Base-by-base conservation (phyloP, 257 asterid genomes). In the Fraxinus cuspidata region DNA sequence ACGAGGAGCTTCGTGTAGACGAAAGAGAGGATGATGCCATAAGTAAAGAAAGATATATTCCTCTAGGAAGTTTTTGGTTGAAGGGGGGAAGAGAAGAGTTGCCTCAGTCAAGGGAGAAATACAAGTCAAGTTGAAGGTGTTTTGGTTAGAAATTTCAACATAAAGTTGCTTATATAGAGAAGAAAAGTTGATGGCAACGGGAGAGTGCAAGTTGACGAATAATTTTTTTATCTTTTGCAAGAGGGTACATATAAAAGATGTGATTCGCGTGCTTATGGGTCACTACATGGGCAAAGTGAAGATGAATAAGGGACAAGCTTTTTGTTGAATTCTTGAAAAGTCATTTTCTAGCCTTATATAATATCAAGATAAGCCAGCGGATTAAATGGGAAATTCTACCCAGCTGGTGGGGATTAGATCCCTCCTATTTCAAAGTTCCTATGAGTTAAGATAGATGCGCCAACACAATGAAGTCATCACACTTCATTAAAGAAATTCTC, bases 371-470 rank as follows among this genome's bases (percentile, higher is more conserved):
- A 75, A 78, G 79, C 89, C 81, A 87, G 91, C 89, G 87, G 92
- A 87, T 83, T 70, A 71, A 27, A 64, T 73, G 67, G 78, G 75
- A 75, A 77, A 82, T 81, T 86, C 51, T 67, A 68, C 80, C 82
- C 84, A 83, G 87, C 83, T 88, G 82, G 89, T 77, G 84, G 82
- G 89, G 91, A 90, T 90, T 92, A 87, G 87, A 90, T 92, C 87
- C 91, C 31, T 49, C 83, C 73, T 63, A 81, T 80, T 83, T 87
- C 80, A 74, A 65, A 80, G 74, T 70, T 35, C 85, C 78, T 77
- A 70, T 81, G 74, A 77, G 79, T 83, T 85, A 83, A 78, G 88
- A 85, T 80, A 84, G 85, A 80, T 81, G 78, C 87, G 77, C 84
- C 77, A 34, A 38, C 72, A 69, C 63, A 44, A 66, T 70, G 75